A percentile compares a stretch with the other conserved stretches of the same genome.
Conservation (phyloP, 2,329 filamentous ascomycete genomes). For the Talaromyces sp. region DNA sequence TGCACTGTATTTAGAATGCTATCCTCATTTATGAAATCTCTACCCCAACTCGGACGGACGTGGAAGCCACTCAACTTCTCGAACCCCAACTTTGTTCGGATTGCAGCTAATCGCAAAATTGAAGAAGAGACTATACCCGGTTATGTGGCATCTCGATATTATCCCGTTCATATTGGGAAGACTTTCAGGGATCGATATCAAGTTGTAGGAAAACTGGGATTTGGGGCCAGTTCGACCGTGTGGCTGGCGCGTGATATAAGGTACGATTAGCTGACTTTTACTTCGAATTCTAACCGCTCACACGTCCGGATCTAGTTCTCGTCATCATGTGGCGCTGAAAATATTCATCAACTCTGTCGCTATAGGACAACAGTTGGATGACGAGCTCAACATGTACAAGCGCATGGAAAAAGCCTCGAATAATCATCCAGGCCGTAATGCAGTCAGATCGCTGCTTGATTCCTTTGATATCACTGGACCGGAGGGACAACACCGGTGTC, state of each 20-base stretch:
- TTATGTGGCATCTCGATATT: slow-evolving; percentile 20
- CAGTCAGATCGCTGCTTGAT: slow-evolving; percentile 18
- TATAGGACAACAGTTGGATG: slow-evolving; percentile 26
- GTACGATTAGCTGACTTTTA: slow-evolving; percentile 16
- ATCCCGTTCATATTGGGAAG: slow-evolving; percentile 29
- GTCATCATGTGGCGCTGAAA: slow-evolving; percentile 29
- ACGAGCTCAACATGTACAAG: slow-evolving; percentile 44
- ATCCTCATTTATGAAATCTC: slow-evolving; percentile 9
- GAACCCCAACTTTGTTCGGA: slow-evolving; percentile 24
- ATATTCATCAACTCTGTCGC: slow-evolving; percentile 26
- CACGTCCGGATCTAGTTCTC: slow-evolving; percentile 15
- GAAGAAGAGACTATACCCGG: slow-evolving; percentile 31
- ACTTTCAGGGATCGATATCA: slow-evolving; percentile 28
- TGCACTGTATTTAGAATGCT: neutral
- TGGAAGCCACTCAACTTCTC: slow-evolving; percentile 32
- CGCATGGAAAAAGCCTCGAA: slow-evolving; percentile 26
- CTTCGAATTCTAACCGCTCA: neutral
- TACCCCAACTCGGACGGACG: slow-evolving; percentile 22
- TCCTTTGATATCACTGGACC: slow-evolving; percentile 6
- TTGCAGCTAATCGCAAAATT: slow-evolving; percentile 23
- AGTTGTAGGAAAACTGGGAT: slow-evolving; percentile 34
- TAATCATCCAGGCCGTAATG: slow-evolving; percentile 26
- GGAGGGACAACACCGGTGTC: slow-evolving; percentile 25
- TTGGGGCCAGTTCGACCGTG: slow-evolving; percentile 31
- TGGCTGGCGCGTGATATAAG: slow-evolving; percentile 36